Base-by-base conservation (phyloP, 2,329 filamentous ascomycete species). In the Colletotrichum coccodes region DNA sequence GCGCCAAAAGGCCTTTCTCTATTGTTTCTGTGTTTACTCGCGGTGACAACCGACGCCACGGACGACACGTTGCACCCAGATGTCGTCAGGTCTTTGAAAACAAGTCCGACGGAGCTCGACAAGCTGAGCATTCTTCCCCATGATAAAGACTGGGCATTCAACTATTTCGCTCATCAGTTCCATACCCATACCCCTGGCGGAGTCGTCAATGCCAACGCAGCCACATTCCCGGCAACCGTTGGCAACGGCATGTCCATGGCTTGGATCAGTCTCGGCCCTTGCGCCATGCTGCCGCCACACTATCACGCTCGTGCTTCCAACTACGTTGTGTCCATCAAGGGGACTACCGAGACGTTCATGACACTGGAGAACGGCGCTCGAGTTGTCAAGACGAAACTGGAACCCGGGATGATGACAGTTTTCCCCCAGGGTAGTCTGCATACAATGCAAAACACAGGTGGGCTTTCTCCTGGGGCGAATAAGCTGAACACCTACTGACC, bases 301-400 rank as follows among this genome's bases (percentile, higher is more conserved):
- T 77, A 81, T 28, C 86, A 88, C 70, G 83, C 83, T 1, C 78
- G 85, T 7, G 86, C 83, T 3, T 79, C 80, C 26, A 87, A 87
- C 70, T 79, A 81, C 42, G 85, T 87, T 14, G 79, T 86, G 6
- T 80, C 81, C 0, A 76, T 85, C 23, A 74, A 76, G 21, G 85
- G 85, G n/a, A 83, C 80, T 44, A 86, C 82, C 6, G 82, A 81
- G 47, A 87, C 83, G 11, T 87, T 79, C 73, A 87, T 87, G 83
- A 80, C 82, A 49, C 78, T 82, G 60, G 85, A 87, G 74, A 87
- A 87, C 65, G 85, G 84, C 3, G 84, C 83, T 0, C 76, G 76
- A 9, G 76, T 80, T 1, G 78, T 86, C 4, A 78, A 72, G 36
- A 78, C 80, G 18, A 79, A 76, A 1, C 76, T 87, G 42, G 78